Evolutionary conservation across 2,329 filamentous ascomycete species (phyloP), one percentile per base, ranked within the genome.

Genomic region (Pyrenochaeta sp.): DNA sequence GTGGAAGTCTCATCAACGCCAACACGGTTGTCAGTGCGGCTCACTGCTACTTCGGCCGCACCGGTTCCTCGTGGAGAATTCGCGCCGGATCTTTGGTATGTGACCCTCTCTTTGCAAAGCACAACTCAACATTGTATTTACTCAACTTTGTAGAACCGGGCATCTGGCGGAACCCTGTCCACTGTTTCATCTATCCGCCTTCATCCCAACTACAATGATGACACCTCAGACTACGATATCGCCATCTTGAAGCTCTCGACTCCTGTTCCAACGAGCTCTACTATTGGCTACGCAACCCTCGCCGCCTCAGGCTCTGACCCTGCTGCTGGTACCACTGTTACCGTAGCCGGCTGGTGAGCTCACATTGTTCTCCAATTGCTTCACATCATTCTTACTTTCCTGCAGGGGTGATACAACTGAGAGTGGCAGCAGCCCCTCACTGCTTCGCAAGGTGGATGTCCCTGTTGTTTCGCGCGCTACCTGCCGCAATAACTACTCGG

Each of bases 11-110:
- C 1, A 14, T 71, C 44, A 63, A 71, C 55, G 55, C 55, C 29
- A 64, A 64, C 62, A 71, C 68, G 2, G 63, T 71, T 39, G 32
- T 71, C 43, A 69, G 67, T 12, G 68, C 68, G 30, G 67, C 59
- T 54, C 68, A 71, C 56, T 71, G 68, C 56, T 59, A 56, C 47
- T 59, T 58, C 9, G 56, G 52, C 36, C 48, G 52, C 27, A 50
- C 51, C 50, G 64, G 58, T 33, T 62, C 60, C 7, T 17, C 46
- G 9, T 20, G 67, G 29, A 42, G 36, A 14, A 49, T 71, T 41
- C 68, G 68, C 29, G 58, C 62, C 15, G 68, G 68, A 44, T 54
- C 55, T 29, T 31, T 67, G 17, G 67, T 68, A 61, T 32, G 57
- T 29, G 14, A 4, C 14, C 17, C 3, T 17, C 7, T n/a, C n/a